Percentiles rank a stretch among this genome's conserved stretches.
Conservation (phyloP, 768 basidiomycete genomes). For the Pisolithus albus region DNA sequence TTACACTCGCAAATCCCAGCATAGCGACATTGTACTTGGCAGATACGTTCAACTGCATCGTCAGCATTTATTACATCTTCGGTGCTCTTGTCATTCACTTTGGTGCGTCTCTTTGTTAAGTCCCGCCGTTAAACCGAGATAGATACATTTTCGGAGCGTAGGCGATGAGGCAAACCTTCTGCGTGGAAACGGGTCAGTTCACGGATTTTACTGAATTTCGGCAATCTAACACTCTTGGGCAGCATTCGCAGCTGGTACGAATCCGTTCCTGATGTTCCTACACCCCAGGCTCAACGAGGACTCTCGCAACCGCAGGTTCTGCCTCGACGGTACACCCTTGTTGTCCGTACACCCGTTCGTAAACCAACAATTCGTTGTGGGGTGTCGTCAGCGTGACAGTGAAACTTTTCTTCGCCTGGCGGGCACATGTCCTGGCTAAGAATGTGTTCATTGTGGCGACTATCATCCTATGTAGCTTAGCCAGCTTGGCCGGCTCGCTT, state of each 20-base stretch:
- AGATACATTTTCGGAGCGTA: neutral
- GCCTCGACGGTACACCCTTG: neutral
- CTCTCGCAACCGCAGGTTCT: neutral
- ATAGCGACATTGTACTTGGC: neutral
- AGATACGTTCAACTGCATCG: neutral
- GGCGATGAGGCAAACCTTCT: neutral
- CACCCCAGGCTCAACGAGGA: neutral
- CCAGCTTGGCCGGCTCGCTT: neutral
- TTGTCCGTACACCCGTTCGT: neutral
- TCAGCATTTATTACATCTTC: neutral
- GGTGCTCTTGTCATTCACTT: neutral
- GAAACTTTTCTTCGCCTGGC: neutral
- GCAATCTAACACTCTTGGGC: neutral
- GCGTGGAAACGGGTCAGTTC: neutral
- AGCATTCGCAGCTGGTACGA: neutral
- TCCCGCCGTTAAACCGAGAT: neutral
- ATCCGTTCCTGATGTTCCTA: neutral
- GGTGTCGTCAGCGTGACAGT: neutral
- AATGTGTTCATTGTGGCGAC: neutral
- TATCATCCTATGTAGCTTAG: neutral
- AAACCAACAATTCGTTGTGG: neutral
- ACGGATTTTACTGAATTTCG: neutral
- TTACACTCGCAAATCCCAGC: neutral
- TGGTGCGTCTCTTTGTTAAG: neutral
- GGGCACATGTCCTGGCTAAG: neutral